Percentiles rank a stretch among this genome's conserved stretches.
These are phyloP conservation scores for Eutrema japonicum DNA, from an alignment of 345 rosid species.

Conservation along the genomic window DNA sequence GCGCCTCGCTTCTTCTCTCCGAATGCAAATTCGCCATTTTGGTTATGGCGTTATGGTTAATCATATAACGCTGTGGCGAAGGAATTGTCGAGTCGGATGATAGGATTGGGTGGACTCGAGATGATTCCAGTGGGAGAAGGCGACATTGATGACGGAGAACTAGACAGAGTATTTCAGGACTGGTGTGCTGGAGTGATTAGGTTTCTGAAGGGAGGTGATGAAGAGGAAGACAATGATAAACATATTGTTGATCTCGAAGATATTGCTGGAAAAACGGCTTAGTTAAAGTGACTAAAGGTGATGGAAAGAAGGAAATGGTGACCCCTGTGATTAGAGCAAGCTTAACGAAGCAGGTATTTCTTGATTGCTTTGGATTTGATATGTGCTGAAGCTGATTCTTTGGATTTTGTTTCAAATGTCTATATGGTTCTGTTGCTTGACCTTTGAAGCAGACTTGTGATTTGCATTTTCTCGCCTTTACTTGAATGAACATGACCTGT, in stretches of 20 bases:
- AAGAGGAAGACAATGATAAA: slow-evolving; percentile 38
- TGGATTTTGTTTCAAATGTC: neutral
- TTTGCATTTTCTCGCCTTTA: neutral
- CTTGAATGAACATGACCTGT: neutral
- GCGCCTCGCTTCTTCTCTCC: slow-evolving; percentile 72
- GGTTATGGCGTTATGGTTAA: slow-evolving; percentile 87
- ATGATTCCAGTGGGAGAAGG: slow-evolving; percentile 67
- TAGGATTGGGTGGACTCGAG: slow-evolving; percentile 75
- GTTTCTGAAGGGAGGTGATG: slow-evolving; percentile 62
- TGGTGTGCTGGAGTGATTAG: slow-evolving; percentile 67
- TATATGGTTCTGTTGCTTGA: neutral
- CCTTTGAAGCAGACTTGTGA: slow-evolving; percentile 21
- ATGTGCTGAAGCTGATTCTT: neutral
- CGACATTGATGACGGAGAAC: slow-evolving; percentile 72
- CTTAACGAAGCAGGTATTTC: slow-evolving; percentile 81
- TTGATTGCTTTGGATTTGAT: neutral
- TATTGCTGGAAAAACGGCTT: slow-evolving; percentile 67
- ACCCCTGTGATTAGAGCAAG: slow-evolving; percentile 94
- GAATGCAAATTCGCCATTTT: slow-evolving; percentile 77
- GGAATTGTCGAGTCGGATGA: slow-evolving; percentile 66
- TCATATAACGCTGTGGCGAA: slow-evolving; percentile 75
- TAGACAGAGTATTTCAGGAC: slow-evolving; percentile 60
- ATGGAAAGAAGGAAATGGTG: slow-evolving; percentile 85
- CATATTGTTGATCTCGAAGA: slow-evolving; percentile 87
- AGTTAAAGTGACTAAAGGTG: slow-evolving; percentile 49